These are phyloP conservation scores for Suillus decipiens DNA, from an alignment of 768 basidiomycete genomes.

Conservation along the genomic window DNA sequence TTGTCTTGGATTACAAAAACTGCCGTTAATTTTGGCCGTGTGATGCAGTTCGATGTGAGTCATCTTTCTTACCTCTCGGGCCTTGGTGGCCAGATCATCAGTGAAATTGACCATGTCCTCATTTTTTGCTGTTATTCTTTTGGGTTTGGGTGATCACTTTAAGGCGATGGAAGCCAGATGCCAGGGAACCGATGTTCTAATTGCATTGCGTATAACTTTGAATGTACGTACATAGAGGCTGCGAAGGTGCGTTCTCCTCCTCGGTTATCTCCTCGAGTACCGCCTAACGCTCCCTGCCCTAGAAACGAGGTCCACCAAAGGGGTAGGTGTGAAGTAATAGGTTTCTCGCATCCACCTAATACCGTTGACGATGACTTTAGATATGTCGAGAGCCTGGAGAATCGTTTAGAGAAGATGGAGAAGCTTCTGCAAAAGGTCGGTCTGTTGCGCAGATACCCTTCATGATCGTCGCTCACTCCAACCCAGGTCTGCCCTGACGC, in stretches of 20 bases:
- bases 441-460: neutral
- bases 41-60: conserved; percentile 63
- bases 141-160: neutral
- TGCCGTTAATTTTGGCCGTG: conserved; percentile 14
- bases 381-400: conserved; percentile 65
- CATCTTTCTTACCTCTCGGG: conserved; percentile 4
- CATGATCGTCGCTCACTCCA: conserved; percentile 5
- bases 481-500: conserved; percentile 66
- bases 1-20: conserved; percentile 6
- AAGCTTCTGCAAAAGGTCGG: conserved; percentile 54
- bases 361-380: conserved; percentile 29
- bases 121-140: neutral
- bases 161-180: conserved; percentile 65
- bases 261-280: neutral
- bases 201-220: conserved; percentile 47
- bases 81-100: neutral
- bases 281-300: conserved; percentile 1
- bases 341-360: neutral
- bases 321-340: conserved; percentile 25
- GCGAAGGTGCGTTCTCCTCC: conserved; percentile 43
- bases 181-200: conserved; percentile 57
- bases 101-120: neutral
- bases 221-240: conserved; percentile 59
- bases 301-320: conserved; percentile 45
- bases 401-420: conserved; percentile 65